phyloP scores from a whole-genome alignment of 768 basidiomycete species.

The Lentinula aciculospora region DNA sequence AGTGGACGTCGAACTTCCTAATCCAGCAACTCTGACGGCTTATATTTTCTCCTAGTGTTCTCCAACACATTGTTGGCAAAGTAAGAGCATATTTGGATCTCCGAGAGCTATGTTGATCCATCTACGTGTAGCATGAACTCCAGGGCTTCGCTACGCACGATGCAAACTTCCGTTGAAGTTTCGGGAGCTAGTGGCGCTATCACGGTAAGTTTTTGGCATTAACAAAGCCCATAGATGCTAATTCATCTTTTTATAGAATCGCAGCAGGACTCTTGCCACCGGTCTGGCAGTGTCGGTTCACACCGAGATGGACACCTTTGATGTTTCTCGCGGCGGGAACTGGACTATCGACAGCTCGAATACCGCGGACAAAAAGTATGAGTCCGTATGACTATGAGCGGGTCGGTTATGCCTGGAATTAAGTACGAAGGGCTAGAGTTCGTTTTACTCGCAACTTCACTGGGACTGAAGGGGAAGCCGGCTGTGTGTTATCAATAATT shows the following conservation, averaged over 20 bases:
- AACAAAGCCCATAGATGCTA: too few relatives aligned
- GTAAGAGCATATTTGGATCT: not conserved
- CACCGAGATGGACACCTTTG: slow-evolving; percentile 2
- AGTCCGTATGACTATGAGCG: not conserved
- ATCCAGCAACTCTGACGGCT: not conserved
- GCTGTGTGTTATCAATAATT: not conserved
- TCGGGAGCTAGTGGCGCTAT: not conserved
- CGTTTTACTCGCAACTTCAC: too few relatives aligned
- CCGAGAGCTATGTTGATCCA: not conserved
- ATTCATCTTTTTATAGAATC: not conserved
- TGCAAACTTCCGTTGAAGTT: not conserved
- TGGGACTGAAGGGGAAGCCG: too few relatives aligned
- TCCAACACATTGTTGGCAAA: slow-evolving; percentile 3
- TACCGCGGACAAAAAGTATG: not conserved
- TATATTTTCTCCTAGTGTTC: not conserved
- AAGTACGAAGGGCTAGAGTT: not conserved
- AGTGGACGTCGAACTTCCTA: not conserved
- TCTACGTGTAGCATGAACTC: not conserved
- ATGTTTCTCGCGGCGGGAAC: not conserved
- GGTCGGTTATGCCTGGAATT: not conserved
- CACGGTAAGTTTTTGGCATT: not conserved
- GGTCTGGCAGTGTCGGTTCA: not conserved
- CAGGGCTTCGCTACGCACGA: not conserved
- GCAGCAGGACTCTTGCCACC: slow-evolving; percentile 1
- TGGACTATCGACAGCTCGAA: not conserved